phyloP scores from a whole-genome alignment of 1,284 basidiomycete genomes.

The Kalmanozyma brasiliensis region DNA sequence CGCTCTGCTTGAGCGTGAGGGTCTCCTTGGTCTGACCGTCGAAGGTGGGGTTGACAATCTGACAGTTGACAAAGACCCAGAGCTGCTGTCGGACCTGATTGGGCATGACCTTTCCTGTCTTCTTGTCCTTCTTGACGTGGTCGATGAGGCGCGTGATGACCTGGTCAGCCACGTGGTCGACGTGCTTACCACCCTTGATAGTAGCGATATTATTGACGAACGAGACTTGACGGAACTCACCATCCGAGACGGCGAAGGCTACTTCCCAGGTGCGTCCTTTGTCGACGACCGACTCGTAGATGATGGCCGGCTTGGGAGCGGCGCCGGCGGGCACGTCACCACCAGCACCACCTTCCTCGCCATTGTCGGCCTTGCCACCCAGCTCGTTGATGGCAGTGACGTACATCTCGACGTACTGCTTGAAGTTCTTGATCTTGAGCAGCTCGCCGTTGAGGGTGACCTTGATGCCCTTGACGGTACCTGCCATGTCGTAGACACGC shows the following conservation, averaged over 20 bases:
- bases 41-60: conserved; percentile 98
- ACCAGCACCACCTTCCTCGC: conserved; percentile 54
- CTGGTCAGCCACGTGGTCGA: conserved; percentile 86
- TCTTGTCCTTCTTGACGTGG: conserved; percentile 91
- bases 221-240: conserved; percentile 83
- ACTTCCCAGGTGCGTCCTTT: conserved; percentile 84
- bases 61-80: conserved; percentile 96
- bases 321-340: conserved; percentile 73
- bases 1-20: conserved; percentile 84
- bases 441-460: conserved; percentile 92
- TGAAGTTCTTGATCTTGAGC: conserved; percentile 94
- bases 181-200: conserved; percentile 95
- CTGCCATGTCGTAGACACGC: conserved; percentile 97
- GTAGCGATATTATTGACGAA: conserved; percentile 99
- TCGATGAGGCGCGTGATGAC: conserved; percentile 81
- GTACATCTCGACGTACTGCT: conserved; percentile 97
- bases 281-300: conserved; percentile 82
- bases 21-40: conserved; percentile 99
- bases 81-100: conserved; percentile 96
- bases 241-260: conserved; percentile 90
- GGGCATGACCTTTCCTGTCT: conserved; percentile 85
- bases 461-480: conserved; percentile 91
- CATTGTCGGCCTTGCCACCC: conserved; percentile 49
- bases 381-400: conserved; percentile 69
- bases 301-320: conserved; percentile 78